phyloP scores from a whole-genome alignment of 257 asterid species.

The Gentiana dahurica region DNA sequence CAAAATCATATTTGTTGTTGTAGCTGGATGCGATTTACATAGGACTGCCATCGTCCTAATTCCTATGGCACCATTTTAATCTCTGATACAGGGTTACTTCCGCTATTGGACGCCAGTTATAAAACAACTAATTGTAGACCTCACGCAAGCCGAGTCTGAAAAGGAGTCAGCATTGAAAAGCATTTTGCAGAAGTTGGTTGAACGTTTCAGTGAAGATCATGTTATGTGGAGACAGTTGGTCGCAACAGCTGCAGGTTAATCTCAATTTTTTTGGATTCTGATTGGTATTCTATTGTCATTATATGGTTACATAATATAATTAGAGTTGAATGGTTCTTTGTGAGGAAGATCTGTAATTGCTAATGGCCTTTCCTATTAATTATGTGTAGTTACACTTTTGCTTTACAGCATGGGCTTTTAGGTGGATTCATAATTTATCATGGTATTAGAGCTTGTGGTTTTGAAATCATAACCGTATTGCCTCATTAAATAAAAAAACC shows the following conservation, averaged over 20 bases:
- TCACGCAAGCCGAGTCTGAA: constrained; percentile 77
- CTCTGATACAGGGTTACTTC: constrained; percentile 53
- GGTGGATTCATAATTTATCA: no score
- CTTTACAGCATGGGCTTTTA: no score
- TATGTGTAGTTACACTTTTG: no score
- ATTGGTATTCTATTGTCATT: no score
- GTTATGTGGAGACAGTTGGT: constrained; percentile 78
- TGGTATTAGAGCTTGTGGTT: no score
- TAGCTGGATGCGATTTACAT: not conserved
- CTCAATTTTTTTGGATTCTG: constrained; percentile 13
- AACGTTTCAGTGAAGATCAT: constrained; percentile 65
- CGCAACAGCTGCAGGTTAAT: constrained; percentile 65
- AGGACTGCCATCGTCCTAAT: not conserved
- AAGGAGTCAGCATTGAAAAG: constrained; percentile 76
- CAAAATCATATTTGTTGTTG: not conserved
- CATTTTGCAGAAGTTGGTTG: constrained; percentile 75
- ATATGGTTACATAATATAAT: no score
- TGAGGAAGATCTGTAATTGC: not conserved
- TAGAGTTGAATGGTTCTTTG: no score
- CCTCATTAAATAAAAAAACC: no score
- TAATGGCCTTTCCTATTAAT: not conserved
- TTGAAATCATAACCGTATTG: no score
- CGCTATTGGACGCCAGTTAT: constrained; percentile 87
- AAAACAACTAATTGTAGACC: constrained; percentile 54
- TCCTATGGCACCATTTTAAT: constrained; percentile 1